Evolutionary conservation across 2,329 filamentous ascomycete species (phyloP), one percentile per base, ranked within the genome.

Genomic region (Neurospora crassa): DNA sequence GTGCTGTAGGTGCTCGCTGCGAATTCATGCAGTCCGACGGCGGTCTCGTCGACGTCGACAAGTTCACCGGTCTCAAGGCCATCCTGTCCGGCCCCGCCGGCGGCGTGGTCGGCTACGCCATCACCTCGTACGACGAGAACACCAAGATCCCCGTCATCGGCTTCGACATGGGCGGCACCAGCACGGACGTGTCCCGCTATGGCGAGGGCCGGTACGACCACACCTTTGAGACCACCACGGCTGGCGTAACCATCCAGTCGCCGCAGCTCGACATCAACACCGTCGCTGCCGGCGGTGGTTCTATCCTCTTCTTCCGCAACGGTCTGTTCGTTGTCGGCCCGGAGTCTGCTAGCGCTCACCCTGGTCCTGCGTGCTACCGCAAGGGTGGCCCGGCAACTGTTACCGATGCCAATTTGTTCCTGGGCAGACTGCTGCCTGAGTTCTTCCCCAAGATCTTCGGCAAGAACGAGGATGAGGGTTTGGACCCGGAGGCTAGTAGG

Each of bases 391-490:
- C 94, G 4, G 85, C 94, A 5, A 96, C 94, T 0, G 94, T 97
- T n/a, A 97, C 94, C 0, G 94, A 97, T 78, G 94, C 94, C 1
- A 97, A 97, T 76, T 80, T 97, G 6, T 93, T 93, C 76, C 88
- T 97, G 0, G 94, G 94, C 0, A 87, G 94, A 47, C 83, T 98
- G 4, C 82, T 97, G 1, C 94, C 94, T 0, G 92, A 96, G 73
- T 97, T 96, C 84, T 97, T 97, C 78, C 94, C 94, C 0, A 95
- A 94, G 79, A 97, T 98, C 72, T 97, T 98, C 76, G 95, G 95
- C 67, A 91, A 93, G 79, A 91, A 94, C 67, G 94, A 97, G 78
- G 86, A 97, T 71, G 88, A 96, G 79, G 90, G 90, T 0, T 82
- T 97, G 1, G 94, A 97, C 78, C 84, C 88, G 1, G 87, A 91